These are phyloP conservation scores for Rhynchospora tenuis DNA, from an alignment of 176 grass and related monocot species.

Conservation along the genomic window DNA sequence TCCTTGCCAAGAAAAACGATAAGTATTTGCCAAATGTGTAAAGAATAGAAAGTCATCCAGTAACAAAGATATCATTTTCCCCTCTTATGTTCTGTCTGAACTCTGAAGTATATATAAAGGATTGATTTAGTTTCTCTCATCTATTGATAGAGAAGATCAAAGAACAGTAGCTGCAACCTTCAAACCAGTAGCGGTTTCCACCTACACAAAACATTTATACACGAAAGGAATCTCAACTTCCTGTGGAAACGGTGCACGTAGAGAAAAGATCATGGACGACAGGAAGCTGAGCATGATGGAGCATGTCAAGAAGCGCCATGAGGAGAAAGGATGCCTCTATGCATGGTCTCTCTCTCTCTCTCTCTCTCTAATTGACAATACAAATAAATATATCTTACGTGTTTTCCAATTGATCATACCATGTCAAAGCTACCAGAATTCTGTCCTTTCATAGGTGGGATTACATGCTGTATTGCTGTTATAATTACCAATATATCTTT, in stretches of 20 bases:
- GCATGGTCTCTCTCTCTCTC: constrained; percentile 42
- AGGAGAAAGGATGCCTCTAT: constrained; percentile 74
- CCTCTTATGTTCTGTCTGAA: no score
- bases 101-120: neutral
- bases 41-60: no score
- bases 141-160: neutral
- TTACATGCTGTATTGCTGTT: no score
- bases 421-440: neutral
- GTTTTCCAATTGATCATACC: neutral
- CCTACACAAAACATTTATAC: no score
- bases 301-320: constrained; percentile 51
- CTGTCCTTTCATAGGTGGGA: no score
- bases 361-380: neutral
- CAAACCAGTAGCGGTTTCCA: no score
- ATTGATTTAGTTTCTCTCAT: no score
- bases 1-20: neutral
- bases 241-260: neutral
- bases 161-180: no score
- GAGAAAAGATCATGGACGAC: neutral
- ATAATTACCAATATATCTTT: no score
- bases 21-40: no score
- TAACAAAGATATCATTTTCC: no score
- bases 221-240: neutral
- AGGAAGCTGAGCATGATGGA: constrained; percentile 39
- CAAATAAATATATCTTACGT: no score